Evolutionary conservation across 805 yeast genomes (phyloP).

Genomic region (Lipomyces oligophaga): DNA sequence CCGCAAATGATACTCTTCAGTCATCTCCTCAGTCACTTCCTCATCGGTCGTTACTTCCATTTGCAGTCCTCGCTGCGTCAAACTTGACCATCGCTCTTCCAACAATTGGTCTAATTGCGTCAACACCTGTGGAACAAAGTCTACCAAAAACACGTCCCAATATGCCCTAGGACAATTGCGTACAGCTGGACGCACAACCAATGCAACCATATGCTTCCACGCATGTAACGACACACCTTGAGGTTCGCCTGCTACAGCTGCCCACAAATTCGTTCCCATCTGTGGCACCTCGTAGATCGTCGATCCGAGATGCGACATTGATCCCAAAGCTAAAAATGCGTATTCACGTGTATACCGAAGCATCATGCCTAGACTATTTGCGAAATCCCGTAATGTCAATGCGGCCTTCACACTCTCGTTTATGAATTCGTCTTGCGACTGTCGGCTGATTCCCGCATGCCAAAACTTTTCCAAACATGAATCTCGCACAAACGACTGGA

Average conservation of each 20-base stretch:
- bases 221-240: conserved; percentile 89
- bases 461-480: conserved; percentile 92
- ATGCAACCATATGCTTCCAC: conserved; percentile 94
- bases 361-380: conserved; percentile 95
- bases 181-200: conserved; percentile 79
- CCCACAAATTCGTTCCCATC: conserved; percentile 72
- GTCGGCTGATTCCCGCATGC: conserved; percentile 97
- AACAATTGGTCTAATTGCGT: conserved; percentile 69
- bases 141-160: conserved; percentile 66
- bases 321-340: conserved; percentile 83
- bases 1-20: conserved; percentile 91
- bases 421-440: conserved; percentile 87
- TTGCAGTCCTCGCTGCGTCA: conserved; percentile 43
- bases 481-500: conserved; percentile 84
- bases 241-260: conserved; percentile 78
- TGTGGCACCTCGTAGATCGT: conserved; percentile 83
- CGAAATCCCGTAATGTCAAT: conserved; percentile 90
- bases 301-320: conserved; percentile 84
- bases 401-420: conserved; percentile 93
- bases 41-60: conserved; percentile 32
- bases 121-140: conserved; percentile 73
- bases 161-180: conserved; percentile 79
- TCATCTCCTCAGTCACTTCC: conserved; percentile 92
- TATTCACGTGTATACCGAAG: conserved; percentile 94
- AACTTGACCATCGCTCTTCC: conserved; percentile 61